phyloP scores from a whole-genome alignment of 257 asterid species.

The Eustoma russellianum region DNA sequence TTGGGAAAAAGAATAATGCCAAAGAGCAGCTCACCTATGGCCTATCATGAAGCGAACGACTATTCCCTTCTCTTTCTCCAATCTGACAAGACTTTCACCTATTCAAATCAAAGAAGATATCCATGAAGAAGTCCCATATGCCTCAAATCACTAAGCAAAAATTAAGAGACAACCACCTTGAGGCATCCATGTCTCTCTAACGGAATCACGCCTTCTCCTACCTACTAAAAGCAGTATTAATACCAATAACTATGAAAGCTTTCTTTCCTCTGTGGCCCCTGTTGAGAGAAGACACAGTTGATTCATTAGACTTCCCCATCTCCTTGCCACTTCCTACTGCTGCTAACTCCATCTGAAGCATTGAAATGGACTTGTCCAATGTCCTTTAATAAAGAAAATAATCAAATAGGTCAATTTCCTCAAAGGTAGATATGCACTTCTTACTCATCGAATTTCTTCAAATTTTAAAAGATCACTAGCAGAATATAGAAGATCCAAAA shows the following conservation, averaged over 20 bases:
- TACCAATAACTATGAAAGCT: slow-evolving; percentile 94
- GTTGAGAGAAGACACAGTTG: slow-evolving; percentile 25
- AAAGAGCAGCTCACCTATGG: slow-evolving; percentile 53
- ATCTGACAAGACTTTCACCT: slow-evolving; percentile 75
- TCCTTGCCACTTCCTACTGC: slow-evolving; percentile 53
- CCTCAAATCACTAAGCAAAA: too few species aligned
- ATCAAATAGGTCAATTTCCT: slow-evolving; percentile 6
- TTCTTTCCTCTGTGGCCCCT: slow-evolving; percentile 50
- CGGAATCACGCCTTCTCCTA: slow-evolving; percentile 91
- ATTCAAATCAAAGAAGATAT: slow-evolving; percentile 6
- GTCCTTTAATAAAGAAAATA: slow-evolving; percentile 31
- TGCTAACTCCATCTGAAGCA: slow-evolving; percentile 95
- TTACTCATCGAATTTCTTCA: too few species aligned
- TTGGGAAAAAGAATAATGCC: too few species aligned
- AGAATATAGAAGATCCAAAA: slow-evolving; percentile 5
- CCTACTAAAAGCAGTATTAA: slow-evolving; percentile 97
- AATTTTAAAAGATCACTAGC: too few species aligned
- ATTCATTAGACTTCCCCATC: slow-evolving; percentile 24
- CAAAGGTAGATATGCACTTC: too few species aligned
- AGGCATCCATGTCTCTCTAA: slow-evolving; percentile 98
- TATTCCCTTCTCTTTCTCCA: slow-evolving; percentile 93
- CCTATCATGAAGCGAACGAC: slow-evolving; percentile 96
- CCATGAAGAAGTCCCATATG: too few species aligned
- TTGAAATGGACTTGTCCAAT: slow-evolving; percentile 82
- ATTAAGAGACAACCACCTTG: slow-evolving; percentile 44